Evolutionary conservation across 176 grass and related monocot genomes (phyloP).

Genomic region (Oryza nivara): DNA sequence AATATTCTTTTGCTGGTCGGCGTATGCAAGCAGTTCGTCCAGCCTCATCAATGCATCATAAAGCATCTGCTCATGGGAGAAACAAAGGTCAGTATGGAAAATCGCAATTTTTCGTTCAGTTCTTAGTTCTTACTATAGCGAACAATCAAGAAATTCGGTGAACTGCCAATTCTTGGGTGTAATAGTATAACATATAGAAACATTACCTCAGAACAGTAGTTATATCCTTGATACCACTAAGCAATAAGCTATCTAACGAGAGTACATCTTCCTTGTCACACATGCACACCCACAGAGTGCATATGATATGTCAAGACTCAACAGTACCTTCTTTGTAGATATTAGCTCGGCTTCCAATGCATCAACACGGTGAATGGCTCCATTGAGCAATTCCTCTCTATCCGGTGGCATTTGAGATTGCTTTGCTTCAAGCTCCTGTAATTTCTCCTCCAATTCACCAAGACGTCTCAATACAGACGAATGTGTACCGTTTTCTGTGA

Average conservation of each 20-base stretch:
- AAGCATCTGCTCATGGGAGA: conserved; percentile 51
- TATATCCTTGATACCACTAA: background rate
- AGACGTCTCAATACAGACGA: conserved; percentile 52
- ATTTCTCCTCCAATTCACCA: conserved; percentile 78
- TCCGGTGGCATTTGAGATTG: conserved; percentile 78
- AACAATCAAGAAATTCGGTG: conserved; percentile 1
- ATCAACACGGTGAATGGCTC: conserved; percentile 65
- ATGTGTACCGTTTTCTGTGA: conserved; percentile 38
- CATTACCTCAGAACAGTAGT: conserved; percentile 7
- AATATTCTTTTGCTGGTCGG: conserved; percentile 55
- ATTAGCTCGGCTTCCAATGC: conserved; percentile 95
- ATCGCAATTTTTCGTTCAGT: background rate
- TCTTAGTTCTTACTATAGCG: background rate
- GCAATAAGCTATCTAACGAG: conserved; percentile 4
- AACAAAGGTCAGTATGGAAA: conserved; percentile 26
- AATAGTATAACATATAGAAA: background rate
- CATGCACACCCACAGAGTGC: too few species aligned
- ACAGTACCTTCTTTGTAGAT: conserved; percentile 81
- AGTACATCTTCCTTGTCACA: background rate
- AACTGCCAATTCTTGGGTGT: background rate
- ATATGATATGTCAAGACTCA: background rate
- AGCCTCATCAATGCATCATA: conserved; percentile 78
- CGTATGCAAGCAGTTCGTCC: conserved; percentile 84
- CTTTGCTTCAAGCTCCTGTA: conserved; percentile 66
- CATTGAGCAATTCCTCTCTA: conserved; percentile 78